Percentiles rank a stretch among this genome's conserved stretches.
These are phyloP conservation scores for Garcileccinum viscosum DNA, from an alignment of 1,284 basidiomycete genomes.

Conservation along the genomic window DNA sequence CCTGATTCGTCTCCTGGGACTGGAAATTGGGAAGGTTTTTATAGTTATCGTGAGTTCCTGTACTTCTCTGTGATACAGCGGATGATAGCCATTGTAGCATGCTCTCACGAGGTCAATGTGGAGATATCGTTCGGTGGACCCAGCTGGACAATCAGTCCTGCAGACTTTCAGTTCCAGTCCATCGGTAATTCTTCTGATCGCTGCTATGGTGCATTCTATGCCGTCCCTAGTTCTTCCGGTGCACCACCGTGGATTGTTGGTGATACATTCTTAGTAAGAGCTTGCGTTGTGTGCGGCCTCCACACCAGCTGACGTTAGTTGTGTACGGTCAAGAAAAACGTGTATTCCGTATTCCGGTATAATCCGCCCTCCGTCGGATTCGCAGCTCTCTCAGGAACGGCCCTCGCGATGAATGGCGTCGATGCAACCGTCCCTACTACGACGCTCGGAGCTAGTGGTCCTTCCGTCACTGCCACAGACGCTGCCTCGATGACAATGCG, in stretches of 20 bases:
- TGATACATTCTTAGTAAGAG: constrained; percentile 34
- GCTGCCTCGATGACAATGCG: constrained; percentile 17
- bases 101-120: constrained; percentile 42
- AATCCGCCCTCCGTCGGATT: constrained; percentile 39
- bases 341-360: constrained; percentile 40
- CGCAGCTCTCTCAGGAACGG: constrained; percentile 33
- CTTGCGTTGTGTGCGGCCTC: neutral
- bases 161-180: constrained; percentile 31
- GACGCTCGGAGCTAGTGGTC: constrained; percentile 27
- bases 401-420: constrained; percentile 34
- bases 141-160: constrained; percentile 31
- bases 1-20: constrained; percentile 42
- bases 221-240: constrained; percentile 18
- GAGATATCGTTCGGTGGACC: constrained; percentile 63
- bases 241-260: constrained; percentile 36
- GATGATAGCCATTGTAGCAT: constrained; percentile 42
- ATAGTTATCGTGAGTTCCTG: constrained; percentile 48
- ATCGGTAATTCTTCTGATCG: constrained; percentile 8
- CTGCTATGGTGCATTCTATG: constrained; percentile 38
- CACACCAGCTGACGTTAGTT: constrained; percentile 9
- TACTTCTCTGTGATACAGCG: neutral
- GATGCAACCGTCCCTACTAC: constrained; percentile 28
- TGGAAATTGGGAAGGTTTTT: constrained; percentile 51
- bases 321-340: constrained; percentile 33
- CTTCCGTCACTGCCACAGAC: constrained; percentile 18